Percentiles rank a stretch among this genome's conserved stretches.
These are phyloP conservation scores for Mangifera indica DNA, from an alignment of 345 rosid genomes.

Conservation along the genomic window DNA sequence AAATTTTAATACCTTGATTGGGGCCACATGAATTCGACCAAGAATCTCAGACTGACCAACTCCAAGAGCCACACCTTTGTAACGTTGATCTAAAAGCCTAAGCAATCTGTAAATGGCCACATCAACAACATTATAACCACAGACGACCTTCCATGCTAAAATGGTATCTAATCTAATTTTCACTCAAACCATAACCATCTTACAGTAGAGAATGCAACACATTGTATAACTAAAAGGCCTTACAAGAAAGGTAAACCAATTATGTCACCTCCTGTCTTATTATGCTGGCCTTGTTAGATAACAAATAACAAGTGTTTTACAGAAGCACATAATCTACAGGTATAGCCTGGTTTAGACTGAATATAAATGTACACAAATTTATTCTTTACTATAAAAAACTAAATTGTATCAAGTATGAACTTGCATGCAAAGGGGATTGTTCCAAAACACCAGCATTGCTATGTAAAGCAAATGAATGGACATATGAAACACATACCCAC, in stretches of 20 bases:
- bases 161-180: no score
- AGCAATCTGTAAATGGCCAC: constrained; percentile 54
- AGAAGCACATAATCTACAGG: neutral
- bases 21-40: constrained; percentile 96
- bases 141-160: neutral
- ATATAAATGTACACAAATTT: neutral
- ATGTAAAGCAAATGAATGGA: constrained; percentile 4
- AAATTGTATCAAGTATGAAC: constrained; percentile 1
- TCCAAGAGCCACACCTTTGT: constrained; percentile 95
- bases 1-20: constrained; percentile 67
- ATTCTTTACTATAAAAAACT: neutral
- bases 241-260: neutral
- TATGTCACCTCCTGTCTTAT: no score
- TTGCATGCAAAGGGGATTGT: constrained; percentile 4
- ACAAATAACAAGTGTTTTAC: neutral
- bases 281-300: neutral
- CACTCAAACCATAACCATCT: neutral
- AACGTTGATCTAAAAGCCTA: constrained; percentile 89
- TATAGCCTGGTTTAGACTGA: neutral
- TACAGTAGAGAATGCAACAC: neutral
- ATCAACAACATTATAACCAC: constrained; percentile 14
- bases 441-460: neutral
- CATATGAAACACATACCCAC: constrained; percentile 56
- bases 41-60: constrained; percentile 98
- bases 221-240: neutral